These are phyloP conservation scores for Tylopilus felleus DNA, from an alignment of 768 basidiomycete genomes.

Conservation along the genomic window DNA sequence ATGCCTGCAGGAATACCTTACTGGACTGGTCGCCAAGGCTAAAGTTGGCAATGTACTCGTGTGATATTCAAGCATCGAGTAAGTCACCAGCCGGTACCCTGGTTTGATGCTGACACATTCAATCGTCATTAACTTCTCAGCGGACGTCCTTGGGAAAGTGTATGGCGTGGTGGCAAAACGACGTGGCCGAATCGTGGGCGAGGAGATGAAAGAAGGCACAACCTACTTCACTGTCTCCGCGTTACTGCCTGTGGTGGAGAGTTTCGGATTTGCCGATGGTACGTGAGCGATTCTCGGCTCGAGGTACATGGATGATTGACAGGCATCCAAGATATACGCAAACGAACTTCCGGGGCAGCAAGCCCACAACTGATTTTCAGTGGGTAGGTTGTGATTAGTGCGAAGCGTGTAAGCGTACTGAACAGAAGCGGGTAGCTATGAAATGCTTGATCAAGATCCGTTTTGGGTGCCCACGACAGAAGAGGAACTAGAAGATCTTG, in stretches of 20 bases:
- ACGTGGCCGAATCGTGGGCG: conserved; percentile 88
- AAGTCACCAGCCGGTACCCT: conserved; percentile 33
- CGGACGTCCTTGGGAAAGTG: conserved; percentile 96
- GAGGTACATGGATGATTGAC: conserved; percentile 7
- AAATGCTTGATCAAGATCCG: conserved; percentile 89
- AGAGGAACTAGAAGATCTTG: conserved; percentile 94
- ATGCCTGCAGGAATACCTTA: conserved; percentile 85
- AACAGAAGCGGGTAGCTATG: conserved; percentile 56
- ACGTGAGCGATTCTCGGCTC: background rate
- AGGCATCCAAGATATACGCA: conserved; percentile 75
- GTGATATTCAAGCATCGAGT: conserved; percentile 98
- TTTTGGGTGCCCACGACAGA: conserved; percentile 98
- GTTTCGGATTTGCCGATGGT: conserved; percentile 98
- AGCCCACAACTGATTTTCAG: conserved; percentile 96
- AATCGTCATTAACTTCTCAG: conserved; percentile 37
- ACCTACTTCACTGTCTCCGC: conserved; percentile 91
- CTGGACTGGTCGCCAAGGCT: conserved; percentile 97
- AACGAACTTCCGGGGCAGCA: conserved; percentile 93
- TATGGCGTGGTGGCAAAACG: conserved; percentile 93
- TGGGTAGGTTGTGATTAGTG: conserved; percentile 52
- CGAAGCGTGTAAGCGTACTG: conserved; percentile 7
- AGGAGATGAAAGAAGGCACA: conserved; percentile 99
- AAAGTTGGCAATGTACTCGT: conserved; percentile 97
- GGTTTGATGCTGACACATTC: conserved; percentile 8
- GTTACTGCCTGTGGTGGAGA: conserved; percentile 91